These are phyloP conservation scores for Russula griseocarnosa DNA, from an alignment of 768 basidiomycete genomes.

Conservation along the genomic window DNA sequence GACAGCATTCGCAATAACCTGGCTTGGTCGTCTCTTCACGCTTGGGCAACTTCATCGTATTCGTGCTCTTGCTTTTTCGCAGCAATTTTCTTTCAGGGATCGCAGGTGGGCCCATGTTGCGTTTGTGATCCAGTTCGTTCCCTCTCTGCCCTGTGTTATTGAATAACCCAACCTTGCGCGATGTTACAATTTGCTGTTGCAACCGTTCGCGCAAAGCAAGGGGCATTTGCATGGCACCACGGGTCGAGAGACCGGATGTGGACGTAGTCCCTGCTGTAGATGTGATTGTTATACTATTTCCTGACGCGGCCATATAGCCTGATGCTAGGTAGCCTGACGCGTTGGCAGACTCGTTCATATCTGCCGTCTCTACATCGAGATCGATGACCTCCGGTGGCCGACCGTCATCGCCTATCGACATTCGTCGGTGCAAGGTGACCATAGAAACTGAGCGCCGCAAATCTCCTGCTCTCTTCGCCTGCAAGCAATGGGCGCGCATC, in stretches of 20 bases:
- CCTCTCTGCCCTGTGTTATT: slow-evolving; percentile 33
- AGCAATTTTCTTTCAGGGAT: slow-evolving; percentile 53
- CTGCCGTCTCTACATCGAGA: slow-evolving; percentile 40
- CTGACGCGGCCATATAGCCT: slow-evolving; percentile 84
- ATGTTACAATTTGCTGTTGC: slow-evolving; percentile 64
- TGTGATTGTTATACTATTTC: slow-evolving; percentile 90
- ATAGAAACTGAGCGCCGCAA: slow-evolving; percentile 72
- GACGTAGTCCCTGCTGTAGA: slow-evolving; percentile 88
- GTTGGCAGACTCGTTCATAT: slow-evolving; percentile 48
- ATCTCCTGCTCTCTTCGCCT: slow-evolving; percentile 46
- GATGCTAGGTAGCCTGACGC: slow-evolving; percentile 71
- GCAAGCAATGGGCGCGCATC: slow-evolving; percentile 27
- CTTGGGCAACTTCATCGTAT: slow-evolving; percentile 67
- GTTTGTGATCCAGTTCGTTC: slow-evolving; percentile 36
- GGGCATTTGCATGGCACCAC: slow-evolving; percentile 47
- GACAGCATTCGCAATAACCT: slow-evolving; percentile 97
- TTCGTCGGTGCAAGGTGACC: slow-evolving; percentile 65
- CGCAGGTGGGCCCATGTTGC: slow-evolving; percentile 67
- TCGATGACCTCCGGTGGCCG: slow-evolving; percentile 41
- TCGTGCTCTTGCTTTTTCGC: slow-evolving; percentile 77
- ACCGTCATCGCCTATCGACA: slow-evolving; percentile 39
- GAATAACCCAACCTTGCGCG: slow-evolving; percentile 45
- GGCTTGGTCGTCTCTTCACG: slow-evolving; percentile 87
- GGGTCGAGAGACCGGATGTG: slow-evolving; percentile 45
- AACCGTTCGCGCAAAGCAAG: slow-evolving; percentile 51